These are phyloP conservation scores for Sporisorium scitamineum DNA, from an alignment of 1,284 basidiomycete species.

Conservation along the genomic window DNA sequence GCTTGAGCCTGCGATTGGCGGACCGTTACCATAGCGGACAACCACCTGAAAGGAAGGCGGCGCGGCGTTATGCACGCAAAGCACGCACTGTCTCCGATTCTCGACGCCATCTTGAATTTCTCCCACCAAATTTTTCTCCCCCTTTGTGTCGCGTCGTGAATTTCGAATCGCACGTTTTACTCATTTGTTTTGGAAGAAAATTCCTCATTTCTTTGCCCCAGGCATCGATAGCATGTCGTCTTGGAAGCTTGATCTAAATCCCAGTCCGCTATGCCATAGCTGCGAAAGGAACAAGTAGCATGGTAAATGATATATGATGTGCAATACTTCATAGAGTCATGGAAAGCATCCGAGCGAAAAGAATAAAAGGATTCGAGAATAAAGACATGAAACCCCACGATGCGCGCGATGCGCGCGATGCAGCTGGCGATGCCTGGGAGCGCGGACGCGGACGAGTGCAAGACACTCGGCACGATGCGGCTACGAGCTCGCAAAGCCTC, in stretches of 20 bases:
- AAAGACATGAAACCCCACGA: background rate
- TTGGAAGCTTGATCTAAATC: too few relatives aligned
- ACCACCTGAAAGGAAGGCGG: background rate
- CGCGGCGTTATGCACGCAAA: background rate
- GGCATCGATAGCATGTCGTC: background rate
- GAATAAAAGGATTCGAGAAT: background rate
- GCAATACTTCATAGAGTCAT: too few relatives aligned
- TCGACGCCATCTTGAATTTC: background rate
- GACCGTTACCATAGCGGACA: too few relatives aligned
- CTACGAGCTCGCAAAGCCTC: background rate
- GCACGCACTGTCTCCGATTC: background rate
- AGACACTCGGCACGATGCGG: background rate
- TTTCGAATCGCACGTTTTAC: background rate
- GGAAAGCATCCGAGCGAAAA: too few relatives aligned
- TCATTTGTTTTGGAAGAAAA: background rate
- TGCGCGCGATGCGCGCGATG: constrained; percentile 8
- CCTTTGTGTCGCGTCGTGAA: background rate
- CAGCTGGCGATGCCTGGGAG: constrained; percentile 8
- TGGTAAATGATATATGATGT: too few relatives aligned
- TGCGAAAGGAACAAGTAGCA: too few relatives aligned
- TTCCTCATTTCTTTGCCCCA: background rate
- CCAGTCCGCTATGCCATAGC: background rate
- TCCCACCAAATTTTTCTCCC: background rate
- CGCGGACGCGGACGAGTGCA: background rate
- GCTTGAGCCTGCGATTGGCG: too few relatives aligned